Conservation (phyloP, 2,329 filamentous ascomycete species). For the Arachnomyces sp. region DNA sequence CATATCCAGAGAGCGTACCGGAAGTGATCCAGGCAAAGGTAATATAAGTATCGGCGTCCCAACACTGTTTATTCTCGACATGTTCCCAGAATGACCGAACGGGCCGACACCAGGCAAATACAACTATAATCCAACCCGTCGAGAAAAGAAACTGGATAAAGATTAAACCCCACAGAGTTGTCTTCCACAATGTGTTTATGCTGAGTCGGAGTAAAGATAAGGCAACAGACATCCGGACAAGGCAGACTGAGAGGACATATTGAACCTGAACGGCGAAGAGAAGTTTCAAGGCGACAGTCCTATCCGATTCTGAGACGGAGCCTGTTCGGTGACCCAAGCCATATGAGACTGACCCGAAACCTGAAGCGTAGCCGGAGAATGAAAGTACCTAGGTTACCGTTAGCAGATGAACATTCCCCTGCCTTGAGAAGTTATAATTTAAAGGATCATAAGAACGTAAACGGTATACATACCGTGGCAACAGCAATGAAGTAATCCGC, state of each 20-base stretch:
- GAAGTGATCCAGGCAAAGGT: constrained; percentile 2
- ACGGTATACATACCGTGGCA: not conserved
- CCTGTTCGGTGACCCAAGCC: constrained; percentile 1
- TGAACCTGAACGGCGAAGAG: constrained; percentile 1
- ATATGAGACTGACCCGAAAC: not conserved
- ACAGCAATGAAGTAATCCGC: constrained; percentile 2
- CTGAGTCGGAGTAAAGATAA: constrained; percentile 3
- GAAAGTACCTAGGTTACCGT: not conserved
- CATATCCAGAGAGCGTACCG: not conserved
- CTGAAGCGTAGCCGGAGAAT: not conserved
- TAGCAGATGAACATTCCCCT: not conserved
- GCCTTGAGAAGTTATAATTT: not conserved
- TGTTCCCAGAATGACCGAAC: not conserved
- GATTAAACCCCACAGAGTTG: not conserved
- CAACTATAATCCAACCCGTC: constrained; percentile 1
- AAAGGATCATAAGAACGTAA: too few relatives aligned
- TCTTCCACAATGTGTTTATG: not conserved
- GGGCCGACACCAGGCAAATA: constrained; percentile 1
- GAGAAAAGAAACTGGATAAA: constrained; percentile 1
- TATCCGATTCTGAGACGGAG: not conserved
- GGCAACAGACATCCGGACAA: constrained; percentile 1
- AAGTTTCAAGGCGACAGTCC: not conserved
- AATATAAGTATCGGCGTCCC: not conserved
- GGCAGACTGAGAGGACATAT: not conserved
- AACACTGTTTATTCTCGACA: not conserved